Evolutionary conservation across 1,284 basidiomycete species (phyloP).

Genomic region (Puccinia horiana): DNA sequence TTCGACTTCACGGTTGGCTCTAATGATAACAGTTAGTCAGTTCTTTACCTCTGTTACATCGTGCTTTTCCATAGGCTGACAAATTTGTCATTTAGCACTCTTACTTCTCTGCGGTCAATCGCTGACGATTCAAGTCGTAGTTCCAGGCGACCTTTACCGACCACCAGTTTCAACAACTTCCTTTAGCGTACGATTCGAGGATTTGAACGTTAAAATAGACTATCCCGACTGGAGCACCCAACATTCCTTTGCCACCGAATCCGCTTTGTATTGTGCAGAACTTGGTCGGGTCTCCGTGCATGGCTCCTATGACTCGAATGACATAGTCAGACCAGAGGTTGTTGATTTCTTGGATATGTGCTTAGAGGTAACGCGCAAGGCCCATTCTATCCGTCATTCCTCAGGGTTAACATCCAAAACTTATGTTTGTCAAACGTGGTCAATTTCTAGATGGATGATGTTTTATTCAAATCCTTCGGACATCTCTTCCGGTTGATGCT

Average conservation of each 20-base stretch:
- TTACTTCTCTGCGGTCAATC: conserved; percentile 68
- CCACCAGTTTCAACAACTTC: conserved; percentile 71
- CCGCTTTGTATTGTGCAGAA: conserved; percentile 64
- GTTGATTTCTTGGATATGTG: conserved; percentile 75
- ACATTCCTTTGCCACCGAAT: conserved; percentile 66
- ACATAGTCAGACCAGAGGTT: conserved; percentile 69
- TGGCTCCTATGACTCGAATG: conserved; percentile 74
- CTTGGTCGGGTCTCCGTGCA: conserved; percentile 66
- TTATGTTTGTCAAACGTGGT: neutral
- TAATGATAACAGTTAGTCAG: conserved; percentile 73
- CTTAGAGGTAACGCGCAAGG: conserved; percentile 64
- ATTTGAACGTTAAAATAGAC: conserved; percentile 66
- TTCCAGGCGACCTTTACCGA: conserved; percentile 72
- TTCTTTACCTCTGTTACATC: conserved; percentile 12
- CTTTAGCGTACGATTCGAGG: conserved; percentile 68
- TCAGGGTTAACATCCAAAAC: conserved; percentile 14
- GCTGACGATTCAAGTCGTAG: conserved; percentile 64
- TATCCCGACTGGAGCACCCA: conserved; percentile 87
- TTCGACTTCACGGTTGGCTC: conserved; percentile 64
- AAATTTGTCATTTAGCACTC: conserved; percentile 64
- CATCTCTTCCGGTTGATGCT: conserved; percentile 85
- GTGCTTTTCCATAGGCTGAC: conserved; percentile 17
- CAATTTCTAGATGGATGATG: conserved; percentile 59
- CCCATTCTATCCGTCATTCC: conserved; percentile 50
- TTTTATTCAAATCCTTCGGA: conserved; percentile 73